These are phyloP conservation scores for Stipa capillata DNA, from an alignment of 176 grass and related monocot species.

Conservation along the genomic window DNA sequence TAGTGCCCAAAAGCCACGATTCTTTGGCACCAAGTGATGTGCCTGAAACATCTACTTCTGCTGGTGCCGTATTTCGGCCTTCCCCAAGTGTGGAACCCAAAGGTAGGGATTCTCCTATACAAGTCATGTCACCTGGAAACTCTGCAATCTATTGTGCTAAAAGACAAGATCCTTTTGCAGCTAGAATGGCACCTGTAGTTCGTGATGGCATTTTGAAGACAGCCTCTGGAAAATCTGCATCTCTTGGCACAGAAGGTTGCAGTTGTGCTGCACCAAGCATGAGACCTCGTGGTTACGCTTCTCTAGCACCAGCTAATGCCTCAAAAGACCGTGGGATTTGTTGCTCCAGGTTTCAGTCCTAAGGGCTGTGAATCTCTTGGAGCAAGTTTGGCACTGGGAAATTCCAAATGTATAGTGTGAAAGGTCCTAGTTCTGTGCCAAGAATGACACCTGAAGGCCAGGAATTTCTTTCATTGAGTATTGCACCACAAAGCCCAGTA, in stretches of 20 bases:
- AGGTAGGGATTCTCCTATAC: constrained; percentile 2
- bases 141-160: constrained; percentile 8
- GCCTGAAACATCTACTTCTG: constrained; percentile 28
- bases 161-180: constrained; percentile 16
- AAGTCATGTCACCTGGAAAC: constrained; percentile 7
- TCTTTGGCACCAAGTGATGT: background rate
- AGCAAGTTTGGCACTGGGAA: constrained; percentile 31
- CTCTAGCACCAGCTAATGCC: constrained; percentile 3
- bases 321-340: background rate
- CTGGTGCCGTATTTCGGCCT: background rate
- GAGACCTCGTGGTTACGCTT: constrained; percentile 1
- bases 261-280: constrained; percentile 2
- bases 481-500: constrained; percentile 12
- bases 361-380: constrained; percentile 24
- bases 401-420: background rate
- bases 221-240: constrained; percentile 23
- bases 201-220: constrained; percentile 18
- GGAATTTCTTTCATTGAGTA: constrained; percentile 29
- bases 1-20: background rate
- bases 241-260: constrained; percentile 1
- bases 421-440: background rate
- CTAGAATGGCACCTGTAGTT: constrained; percentile 31
- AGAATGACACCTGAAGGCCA: constrained; percentile 15
- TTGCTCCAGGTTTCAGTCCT: background rate
- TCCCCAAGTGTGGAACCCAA: constrained; percentile 15